Evolutionary conservation across 495 filamentous ascomycete species (phyloP).

Genomic region (Copromyces sp.): DNA sequence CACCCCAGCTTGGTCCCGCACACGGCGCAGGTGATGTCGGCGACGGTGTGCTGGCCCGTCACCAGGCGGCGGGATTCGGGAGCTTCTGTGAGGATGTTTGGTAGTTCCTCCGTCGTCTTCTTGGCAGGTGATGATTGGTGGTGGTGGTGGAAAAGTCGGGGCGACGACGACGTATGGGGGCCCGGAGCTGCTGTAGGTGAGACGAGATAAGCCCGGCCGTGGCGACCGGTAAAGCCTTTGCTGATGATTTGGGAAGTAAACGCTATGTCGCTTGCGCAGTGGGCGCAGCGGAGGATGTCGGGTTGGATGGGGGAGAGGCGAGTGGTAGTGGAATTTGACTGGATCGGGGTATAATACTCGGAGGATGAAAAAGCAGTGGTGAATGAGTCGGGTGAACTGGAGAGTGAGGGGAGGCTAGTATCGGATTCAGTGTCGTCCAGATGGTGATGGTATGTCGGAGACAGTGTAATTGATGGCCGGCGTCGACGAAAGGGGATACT

Average conservation of each 20-base stretch:
- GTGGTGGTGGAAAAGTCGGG: conserved; percentile 2
- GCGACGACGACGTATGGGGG: no score
- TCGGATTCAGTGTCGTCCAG: background rate
- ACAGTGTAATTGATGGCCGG: conserved; percentile 4
- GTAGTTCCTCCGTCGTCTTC: conserved; percentile 22
- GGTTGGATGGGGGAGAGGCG: conserved; percentile 27
- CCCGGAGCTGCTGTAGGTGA: conserved; percentile 29
- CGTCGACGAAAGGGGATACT: conserved; percentile 33
- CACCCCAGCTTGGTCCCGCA: conserved; percentile 68
- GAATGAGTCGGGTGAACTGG: conserved; percentile 26
- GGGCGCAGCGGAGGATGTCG: conserved; percentile 56
- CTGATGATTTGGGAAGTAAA: conserved; percentile 70
- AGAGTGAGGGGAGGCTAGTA: conserved; percentile 11
- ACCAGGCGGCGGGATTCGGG: conserved; percentile 63
- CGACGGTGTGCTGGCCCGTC: conserved; percentile 62
- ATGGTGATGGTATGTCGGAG: background rate
- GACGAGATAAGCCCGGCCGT: conserved; percentile 87
- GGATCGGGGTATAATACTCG: background rate
- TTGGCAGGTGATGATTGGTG: background rate
- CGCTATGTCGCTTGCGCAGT: conserved; percentile 66
- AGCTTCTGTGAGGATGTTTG: conserved; percentile 38
- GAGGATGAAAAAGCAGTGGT: conserved; percentile 10
- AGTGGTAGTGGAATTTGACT: background rate
- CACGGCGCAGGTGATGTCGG: conserved; percentile 43
- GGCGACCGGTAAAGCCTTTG: conserved; percentile 89